Base-by-base conservation (phyloP, 768 basidiomycete genomes). In the Termitomyces sp. region DNA sequence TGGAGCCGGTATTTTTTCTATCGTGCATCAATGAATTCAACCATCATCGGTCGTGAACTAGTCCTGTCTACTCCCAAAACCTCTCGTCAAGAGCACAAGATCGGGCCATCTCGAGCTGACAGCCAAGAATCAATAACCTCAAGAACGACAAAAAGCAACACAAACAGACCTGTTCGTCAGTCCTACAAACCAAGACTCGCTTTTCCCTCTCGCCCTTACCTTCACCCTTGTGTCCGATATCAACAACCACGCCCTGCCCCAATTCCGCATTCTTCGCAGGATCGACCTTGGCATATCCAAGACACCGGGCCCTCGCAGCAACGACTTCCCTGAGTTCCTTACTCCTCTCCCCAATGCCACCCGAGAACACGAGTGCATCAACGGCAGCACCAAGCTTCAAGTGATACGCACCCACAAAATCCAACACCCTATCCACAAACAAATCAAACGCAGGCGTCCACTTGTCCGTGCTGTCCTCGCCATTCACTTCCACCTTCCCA, bases 261-360 rank as follows among this genome's bases (percentile, higher is more conserved):
- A 81, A 74, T 7, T 61, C 68, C 12, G 58, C 62, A 55, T 87
- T 88, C 68, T 79, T 82, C 57, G 60, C 67, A 6, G 67, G 66
- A 52, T 86, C 81, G 12, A 91, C 71, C 0, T 61, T 58, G 30
- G 76, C 72, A 59, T 86, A 87, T 1, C 91, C 92, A 47, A 95
- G 69, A 72, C 84, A 89, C 18, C 55, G 64, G 16, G 88, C 73
- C 36, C 79, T 75, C 38, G 77, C 70, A 4, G 79, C 78, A 18
- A 95, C 75, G 20, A 82, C 82, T 43, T 73, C 68, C 44, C 94
- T 74, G 56, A 98, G 71, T 63, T 82, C 78, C 18, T 72, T 75
- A 60, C 86, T 83, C 63, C 78, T 79, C 72, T 97, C 95, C 0
- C 95, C 95, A 55, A 97, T 92, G 0, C 93, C 93, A 3, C 94